Evolutionary conservation across 108 stramenopile genomes (phyloP).

Genomic region (Skeletonema marinoi): DNA sequence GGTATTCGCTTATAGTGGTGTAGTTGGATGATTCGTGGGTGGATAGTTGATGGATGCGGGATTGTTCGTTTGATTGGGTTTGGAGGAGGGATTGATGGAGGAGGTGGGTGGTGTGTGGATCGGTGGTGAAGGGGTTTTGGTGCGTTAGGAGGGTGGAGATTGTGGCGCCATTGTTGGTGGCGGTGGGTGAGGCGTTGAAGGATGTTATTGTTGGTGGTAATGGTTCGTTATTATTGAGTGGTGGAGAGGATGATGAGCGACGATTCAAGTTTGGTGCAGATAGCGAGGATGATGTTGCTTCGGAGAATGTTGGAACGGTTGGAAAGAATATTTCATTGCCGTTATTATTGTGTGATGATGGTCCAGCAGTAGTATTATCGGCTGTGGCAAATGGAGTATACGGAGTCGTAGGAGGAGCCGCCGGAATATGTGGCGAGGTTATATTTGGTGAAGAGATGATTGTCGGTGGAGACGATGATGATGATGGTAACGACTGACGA

Average conservation of each 20-base stretch:
- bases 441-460: neutral
- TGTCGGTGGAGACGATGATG: conserved; percentile 1
- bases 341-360: too few relatives aligned
- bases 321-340: neutral
- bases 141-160: neutral
- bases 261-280: neutral
- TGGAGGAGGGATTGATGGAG: conserved; percentile 8
- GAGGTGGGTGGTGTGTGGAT: conserved; percentile 9
- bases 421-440: conserved; percentile 11
- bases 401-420: conserved; percentile 29
- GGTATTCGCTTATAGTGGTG: conserved; percentile 20
- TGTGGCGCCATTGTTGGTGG: neutral
- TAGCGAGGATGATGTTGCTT: neutral
- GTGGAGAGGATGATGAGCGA: neutral
- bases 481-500: neutral
- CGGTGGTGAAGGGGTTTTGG: neutral
- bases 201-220: neutral
- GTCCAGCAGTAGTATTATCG: too few relatives aligned
- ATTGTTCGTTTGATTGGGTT: neutral
- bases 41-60: neutral
- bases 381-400: conserved; percentile 6
- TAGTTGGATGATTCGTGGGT: conserved; percentile 6
- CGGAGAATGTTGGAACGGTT: neutral
- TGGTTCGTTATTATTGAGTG: neutral
- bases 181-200: neutral